Conservation (phyloP, 495 filamentous ascomycete species). For the Penicillium maclennaniae region DNA sequence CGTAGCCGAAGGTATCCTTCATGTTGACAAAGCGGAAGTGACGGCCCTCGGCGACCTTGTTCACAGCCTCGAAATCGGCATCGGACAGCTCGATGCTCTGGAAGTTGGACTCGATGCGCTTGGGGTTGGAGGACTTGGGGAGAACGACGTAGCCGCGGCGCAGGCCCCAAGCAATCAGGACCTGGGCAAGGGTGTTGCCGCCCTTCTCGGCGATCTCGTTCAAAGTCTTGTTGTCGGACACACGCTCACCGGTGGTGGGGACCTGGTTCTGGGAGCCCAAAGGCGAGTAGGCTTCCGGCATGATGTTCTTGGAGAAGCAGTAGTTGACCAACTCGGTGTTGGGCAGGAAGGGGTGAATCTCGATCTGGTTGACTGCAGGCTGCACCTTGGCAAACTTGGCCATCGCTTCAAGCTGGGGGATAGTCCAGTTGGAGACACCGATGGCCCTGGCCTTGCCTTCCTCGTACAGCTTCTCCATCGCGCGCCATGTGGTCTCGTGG, state of each 20-base stretch:
- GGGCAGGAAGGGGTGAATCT: conserved; percentile 91
- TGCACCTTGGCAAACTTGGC: conserved; percentile 60
- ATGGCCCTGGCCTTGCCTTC: conserved; percentile 72
- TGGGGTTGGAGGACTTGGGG: conserved; percentile 63
- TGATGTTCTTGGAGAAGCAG: conserved; percentile 68
- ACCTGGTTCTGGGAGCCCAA: conserved; percentile 61
- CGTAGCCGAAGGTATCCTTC: conserved; percentile 65
- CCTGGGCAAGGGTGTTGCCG: conserved; percentile 61
- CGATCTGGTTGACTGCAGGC: conserved; percentile 85
- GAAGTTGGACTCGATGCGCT: conserved; percentile 64
- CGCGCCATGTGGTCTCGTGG: conserved; percentile 70
- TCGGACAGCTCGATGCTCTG: conserved; percentile 55
- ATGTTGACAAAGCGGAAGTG: conserved; percentile 74
- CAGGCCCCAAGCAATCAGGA: conserved; percentile 67
- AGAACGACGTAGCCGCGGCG: conserved; percentile 69
- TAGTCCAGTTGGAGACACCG: conserved; percentile 84
- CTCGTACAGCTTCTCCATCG: conserved; percentile 72
- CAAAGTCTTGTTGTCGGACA: conserved; percentile 56
- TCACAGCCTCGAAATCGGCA: conserved; percentile 54
- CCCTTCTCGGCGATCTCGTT: conserved; percentile 59
- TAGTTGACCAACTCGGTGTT: conserved; percentile 63
- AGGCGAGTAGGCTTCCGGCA: conserved; percentile 70
- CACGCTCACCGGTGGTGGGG: conserved; percentile 62
- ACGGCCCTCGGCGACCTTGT: conserved; percentile 56
- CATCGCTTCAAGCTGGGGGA: conserved; percentile 64